Base-by-base conservation (phyloP, 2,329 filamentous ascomycete genomes). In the Arthrobotrys pseudoclavata region DNA sequence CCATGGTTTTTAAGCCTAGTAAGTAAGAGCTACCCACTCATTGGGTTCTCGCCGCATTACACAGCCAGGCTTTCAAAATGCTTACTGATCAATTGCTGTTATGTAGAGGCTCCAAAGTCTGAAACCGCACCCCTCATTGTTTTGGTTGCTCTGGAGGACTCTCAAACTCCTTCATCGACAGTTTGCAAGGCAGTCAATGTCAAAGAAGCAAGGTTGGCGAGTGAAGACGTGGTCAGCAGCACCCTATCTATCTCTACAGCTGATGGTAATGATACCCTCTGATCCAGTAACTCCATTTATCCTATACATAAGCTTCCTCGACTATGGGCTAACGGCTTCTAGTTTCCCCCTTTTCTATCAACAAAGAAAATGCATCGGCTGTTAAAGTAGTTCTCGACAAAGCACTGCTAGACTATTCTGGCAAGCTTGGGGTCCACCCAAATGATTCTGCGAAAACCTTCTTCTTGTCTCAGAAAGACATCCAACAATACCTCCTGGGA, bases 1-100 rank as follows among this genome's bases (percentile, higher is more conserved):
- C 81, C 6, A 79, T 82, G 53, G 81, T 82, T 31, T 81, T 82
- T 57, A 82, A 82, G 60, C 81, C 81, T 20, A 82, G 81, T 82
- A 71, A 45, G 80, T 68, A 10, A 48, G 7, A 24, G 6, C 40
- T 6, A 9, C 52, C 34, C 10, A 15, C 12, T 34, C 18, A 13
- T 15, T 31, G 18, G 22, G 24, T 37, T 42, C 40, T 20, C 15
- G 5, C 29, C 26, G 1, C 20, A 40, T 22, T 10, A 13, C 3
- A 53, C 7, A n/a, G n/a, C 10, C 18, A 22, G 22, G 1, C n/a
- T 40, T 40, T 42, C 45, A 53, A 61, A 34, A 20, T 9, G 34
- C 24, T 20, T 18, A 10, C 69, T 60, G 29, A 42, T 48, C 4
- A 42, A 64, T 29, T 12, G 20, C 3, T n/a, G 22, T 62, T 7